These are phyloP conservation scores for Schrenkiella parvula DNA, from an alignment of 345 rosid genomes.

Conservation along the genomic window DNA sequence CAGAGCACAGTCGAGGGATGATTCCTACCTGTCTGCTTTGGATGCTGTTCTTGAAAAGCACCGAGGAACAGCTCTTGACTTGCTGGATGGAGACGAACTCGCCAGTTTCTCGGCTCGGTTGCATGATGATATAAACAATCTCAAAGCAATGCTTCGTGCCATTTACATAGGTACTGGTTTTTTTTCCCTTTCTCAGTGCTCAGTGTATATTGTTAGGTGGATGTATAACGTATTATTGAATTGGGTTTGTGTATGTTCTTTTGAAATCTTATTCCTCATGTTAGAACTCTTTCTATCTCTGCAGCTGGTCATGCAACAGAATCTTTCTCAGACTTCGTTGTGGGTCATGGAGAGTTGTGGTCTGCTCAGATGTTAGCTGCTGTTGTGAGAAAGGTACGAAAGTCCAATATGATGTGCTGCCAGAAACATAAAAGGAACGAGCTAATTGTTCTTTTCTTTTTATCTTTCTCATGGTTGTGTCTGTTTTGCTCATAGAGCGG, in stretches of 20 bases:
- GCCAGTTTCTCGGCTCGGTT: slow-evolving; percentile 58
- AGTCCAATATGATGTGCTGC: neutral
- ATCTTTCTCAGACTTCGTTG: slow-evolving; percentile 93
- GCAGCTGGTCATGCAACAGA: slow-evolving; percentile 98
- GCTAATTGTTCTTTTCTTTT: neutral
- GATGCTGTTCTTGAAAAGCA: slow-evolving; percentile 83
- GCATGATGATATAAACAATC: slow-evolving; percentile 71
- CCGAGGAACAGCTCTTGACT: slow-evolving; percentile 61
- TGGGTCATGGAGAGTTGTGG: slow-evolving; percentile 97
- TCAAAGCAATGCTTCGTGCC: slow-evolving; percentile 96
- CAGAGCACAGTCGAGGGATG: slow-evolving; percentile 83
- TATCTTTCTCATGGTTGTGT: slow-evolving; percentile 5
- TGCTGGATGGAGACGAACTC: slow-evolving; percentile 73
- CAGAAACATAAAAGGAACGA: neutral
- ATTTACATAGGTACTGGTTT: slow-evolving; percentile 64
- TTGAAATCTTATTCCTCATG: neutral
- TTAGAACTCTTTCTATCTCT: slow-evolving; percentile 23
- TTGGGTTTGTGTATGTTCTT: neutral
- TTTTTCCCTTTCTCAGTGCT: neutral
- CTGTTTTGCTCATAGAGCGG: slow-evolving; percentile 52
- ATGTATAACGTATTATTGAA: neutral
- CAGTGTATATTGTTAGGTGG: neutral
- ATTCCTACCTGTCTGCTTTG: slow-evolving; percentile 64
- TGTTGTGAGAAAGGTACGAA: slow-evolving; percentile 65
- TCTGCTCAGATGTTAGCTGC: slow-evolving; percentile 88